Evolutionary conservation across 2,329 filamentous ascomycete species (phyloP).

Genomic region (Aquanectria penicillioides): DNA sequence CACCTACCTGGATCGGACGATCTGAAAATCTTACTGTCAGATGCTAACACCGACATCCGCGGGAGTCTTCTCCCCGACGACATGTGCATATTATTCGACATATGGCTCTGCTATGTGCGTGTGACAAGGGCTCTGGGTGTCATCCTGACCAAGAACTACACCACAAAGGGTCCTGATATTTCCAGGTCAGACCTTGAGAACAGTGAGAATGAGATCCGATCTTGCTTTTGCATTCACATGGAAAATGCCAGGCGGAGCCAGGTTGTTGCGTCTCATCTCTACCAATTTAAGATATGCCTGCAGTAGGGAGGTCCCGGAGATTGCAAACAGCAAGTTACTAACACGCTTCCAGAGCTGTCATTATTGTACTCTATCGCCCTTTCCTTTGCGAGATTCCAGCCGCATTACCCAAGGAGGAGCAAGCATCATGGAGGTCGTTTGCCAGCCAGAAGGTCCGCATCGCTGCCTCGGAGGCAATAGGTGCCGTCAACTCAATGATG

Average conservation of each 20-base stretch:
- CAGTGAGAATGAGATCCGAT: slow-evolving; percentile 1
- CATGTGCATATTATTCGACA: not conserved
- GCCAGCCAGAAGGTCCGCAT: slow-evolving; percentile 10
- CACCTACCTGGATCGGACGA: not conserved
- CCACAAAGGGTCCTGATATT: not conserved
- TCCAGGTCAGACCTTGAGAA: not conserved
- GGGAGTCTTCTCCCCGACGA: slow-evolving; percentile 4
- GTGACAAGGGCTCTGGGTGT: not conserved
- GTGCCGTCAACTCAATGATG: slow-evolving; percentile 15
- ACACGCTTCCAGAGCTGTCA: not conserved
- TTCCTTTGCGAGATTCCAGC: slow-evolving; percentile 1
- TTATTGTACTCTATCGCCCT: slow-evolving; percentile 15
- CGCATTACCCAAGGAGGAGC: not conserved
- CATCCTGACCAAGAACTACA: slow-evolving; percentile 9
- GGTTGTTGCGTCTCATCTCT: slow-evolving; percentile 5
- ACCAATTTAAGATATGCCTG: slow-evolving; percentile 15
- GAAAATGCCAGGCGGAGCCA: not conserved
- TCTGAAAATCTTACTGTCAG: not conserved
- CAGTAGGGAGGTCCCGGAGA: not conserved
- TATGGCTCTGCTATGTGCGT: slow-evolving; percentile 3
- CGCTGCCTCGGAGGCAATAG: slow-evolving; percentile 7
- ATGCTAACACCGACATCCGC: not conserved
- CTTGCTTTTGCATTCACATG: not conserved
- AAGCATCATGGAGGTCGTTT: not conserved
- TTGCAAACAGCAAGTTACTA: too few relatives aligned